Evolutionary conservation across 208 protist genomes (phyloP), one percentile per base, ranked within the genome.

Genomic region (Leishmania gerbilli): DNA sequence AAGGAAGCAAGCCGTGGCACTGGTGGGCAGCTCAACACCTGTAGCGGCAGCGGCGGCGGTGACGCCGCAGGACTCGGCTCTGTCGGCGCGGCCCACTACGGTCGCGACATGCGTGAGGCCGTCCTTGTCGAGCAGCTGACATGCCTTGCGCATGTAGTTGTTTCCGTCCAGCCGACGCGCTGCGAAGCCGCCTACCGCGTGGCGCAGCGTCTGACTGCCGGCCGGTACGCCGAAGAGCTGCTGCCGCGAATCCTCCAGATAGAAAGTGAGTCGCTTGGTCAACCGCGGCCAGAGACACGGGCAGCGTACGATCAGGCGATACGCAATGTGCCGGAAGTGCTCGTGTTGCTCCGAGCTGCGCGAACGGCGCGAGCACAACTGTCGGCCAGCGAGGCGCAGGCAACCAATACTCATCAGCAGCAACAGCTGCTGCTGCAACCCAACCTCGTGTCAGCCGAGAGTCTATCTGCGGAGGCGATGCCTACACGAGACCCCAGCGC

Each of bases 201-300:
- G 13, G 87, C 87, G 24, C 87, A 97, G 69, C 78, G 82, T 24
- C 79, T 95, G 42, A 95, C 93, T 6, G 40, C 64, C 31, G 89
- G 89, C 49, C 89, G 90, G 49, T 94, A 92, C 84, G 88, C 89
- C 8, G 75, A 80, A 40, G 34, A 74, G 19, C 81, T 97, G 40
- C 83, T 97, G 24, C 88, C 91, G n/a, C 85, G 92, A 56, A 81
- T 84, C 8, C 76, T 95, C 42, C 82, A 71, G 37, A n/a, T 92
- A 21, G 84, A 93, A 69, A 53, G 69, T 0, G 79, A 53, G 1
- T 77, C 40, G 62, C 75, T 55, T 21, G 74, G 58, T 1, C 31
- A 60, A 42, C 64, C 53, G 21, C 13, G 0, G 55, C 56, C 60
- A 56, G 53, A 80, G 58, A 80, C 71, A 8, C 49, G 42, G 5